These are phyloP conservation scores for Malassezia restricta DNA, from an alignment of 1,284 basidiomycete species.

Conservation along the genomic window DNA sequence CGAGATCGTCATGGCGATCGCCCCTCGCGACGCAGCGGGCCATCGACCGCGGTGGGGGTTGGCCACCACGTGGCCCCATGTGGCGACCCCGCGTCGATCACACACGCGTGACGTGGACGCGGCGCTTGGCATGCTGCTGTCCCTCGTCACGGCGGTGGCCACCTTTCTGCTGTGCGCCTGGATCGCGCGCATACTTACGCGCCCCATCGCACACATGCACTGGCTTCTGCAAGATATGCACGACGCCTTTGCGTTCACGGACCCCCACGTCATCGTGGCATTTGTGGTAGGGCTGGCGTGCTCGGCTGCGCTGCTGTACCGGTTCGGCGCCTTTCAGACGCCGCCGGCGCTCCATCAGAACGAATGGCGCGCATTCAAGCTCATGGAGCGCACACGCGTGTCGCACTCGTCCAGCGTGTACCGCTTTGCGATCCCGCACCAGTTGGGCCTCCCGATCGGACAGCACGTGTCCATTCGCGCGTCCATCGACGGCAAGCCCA, in stretches of 20 bases:
- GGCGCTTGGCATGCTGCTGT: not conserved
- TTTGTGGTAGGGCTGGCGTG: constrained; percentile 32
- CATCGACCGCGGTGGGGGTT: not conserved
- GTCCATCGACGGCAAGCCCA: constrained; percentile 75
- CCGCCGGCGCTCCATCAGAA: constrained; percentile 61
- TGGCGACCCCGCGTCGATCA: not conserved
- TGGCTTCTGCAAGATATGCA: constrained; percentile 24
- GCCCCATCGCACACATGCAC: constrained; percentile 16
- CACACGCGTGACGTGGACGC: not conserved
- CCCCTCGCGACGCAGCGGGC: not conserved
- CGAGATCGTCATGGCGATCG: constrained; percentile 28
- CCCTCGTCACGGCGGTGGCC: constrained; percentile 11
- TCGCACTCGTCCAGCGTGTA: constrained; percentile 93
- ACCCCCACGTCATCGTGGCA: constrained; percentile 31
- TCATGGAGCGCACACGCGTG: constrained; percentile 67
- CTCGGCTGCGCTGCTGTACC: constrained; percentile 30
- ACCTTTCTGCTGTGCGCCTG: constrained; percentile 21
- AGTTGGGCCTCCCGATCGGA: constrained; percentile 84
- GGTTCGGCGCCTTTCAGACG: constrained; percentile 10
- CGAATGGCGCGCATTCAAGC: constrained; percentile 68
- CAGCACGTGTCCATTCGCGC: constrained; percentile 89
- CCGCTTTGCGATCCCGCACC: constrained; percentile 68
- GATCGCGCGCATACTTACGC: not conserved
- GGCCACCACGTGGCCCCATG: constrained; percentile 1
- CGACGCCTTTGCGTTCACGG: constrained; percentile 33